A percentile compares a stretch with the other conserved stretches of the same genome.
These are phyloP conservation scores for Myriangium duriaei DNA, from an alignment of 2,329 filamentous ascomycete species.

Conservation along the genomic window DNA sequence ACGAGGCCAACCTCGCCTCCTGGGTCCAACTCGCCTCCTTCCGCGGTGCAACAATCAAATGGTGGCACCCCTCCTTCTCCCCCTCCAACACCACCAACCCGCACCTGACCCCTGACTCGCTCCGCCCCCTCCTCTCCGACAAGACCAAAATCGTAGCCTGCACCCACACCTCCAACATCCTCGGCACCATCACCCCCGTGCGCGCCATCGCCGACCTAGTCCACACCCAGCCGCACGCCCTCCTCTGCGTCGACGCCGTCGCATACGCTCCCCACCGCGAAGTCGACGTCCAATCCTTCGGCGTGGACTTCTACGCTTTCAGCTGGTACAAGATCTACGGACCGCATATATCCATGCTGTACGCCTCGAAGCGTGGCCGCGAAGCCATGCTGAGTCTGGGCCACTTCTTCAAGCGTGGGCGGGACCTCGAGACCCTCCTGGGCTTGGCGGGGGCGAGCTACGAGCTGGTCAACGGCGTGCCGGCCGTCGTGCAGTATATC, in stretches of 20 bases:
- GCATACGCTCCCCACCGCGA: constrained; percentile 61
- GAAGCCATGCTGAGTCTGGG: constrained; percentile 43
- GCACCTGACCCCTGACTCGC: constrained; percentile 43
- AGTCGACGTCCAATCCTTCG: constrained; percentile 55
- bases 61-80: constrained; percentile 40
- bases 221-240: constrained; percentile 39
- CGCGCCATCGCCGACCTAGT: constrained; percentile 43
- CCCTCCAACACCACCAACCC: constrained; percentile 37
- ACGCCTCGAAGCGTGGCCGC: constrained; percentile 47
- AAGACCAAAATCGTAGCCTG: constrained; percentile 59
- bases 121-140: constrained; percentile 46
- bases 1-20: constrained; percentile 64
- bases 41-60: constrained; percentile 51
- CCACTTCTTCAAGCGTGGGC: constrained; percentile 53
- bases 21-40: constrained; percentile 58
- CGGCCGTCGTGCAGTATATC: constrained; percentile 46
- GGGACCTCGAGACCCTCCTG: constrained; percentile 53
- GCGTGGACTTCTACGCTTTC: constrained; percentile 65
- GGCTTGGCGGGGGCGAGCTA: constrained; percentile 58
- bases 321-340: constrained; percentile 77
- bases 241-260: constrained; percentile 64
- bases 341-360: constrained; percentile 60
- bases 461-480: constrained; percentile 53
- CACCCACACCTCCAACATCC: constrained; percentile 62
- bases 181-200: constrained; percentile 58